Conservation (phyloP, 352 stramenopile species). For the Elongisporangium senticosum region DNA sequence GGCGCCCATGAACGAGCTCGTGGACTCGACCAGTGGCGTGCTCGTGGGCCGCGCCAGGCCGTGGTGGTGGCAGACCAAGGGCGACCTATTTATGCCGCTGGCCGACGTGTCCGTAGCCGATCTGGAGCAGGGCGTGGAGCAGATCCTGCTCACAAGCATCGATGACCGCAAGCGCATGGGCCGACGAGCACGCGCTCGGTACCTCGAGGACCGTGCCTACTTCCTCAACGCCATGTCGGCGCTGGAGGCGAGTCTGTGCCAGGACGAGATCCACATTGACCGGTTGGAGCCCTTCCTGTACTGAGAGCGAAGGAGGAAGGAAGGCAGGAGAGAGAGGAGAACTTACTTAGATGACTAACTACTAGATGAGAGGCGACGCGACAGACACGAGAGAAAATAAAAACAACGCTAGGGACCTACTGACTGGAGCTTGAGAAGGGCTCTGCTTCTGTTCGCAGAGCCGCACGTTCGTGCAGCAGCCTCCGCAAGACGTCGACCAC, state of each 20-base stretch:
- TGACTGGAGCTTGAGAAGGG: not conserved
- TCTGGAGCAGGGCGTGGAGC: conserved; percentile 63
- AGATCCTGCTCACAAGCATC: conserved; percentile 63
- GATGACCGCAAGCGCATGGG: conserved; percentile 74
- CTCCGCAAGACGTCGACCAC: conserved; percentile 71
- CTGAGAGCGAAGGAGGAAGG: conserved; percentile 15
- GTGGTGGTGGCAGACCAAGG: conserved; percentile 82
- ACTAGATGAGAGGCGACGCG: not conserved
- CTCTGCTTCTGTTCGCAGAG: not conserved
- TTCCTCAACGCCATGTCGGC: conserved; percentile 79
- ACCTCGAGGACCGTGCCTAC: conserved; percentile 72
- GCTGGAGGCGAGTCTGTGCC: conserved; percentile 70
- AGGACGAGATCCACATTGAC: conserved; percentile 74
- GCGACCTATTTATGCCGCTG: conserved; percentile 80
- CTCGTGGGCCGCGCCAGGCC: conserved; percentile 45
- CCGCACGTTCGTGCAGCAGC: conserved; percentile 30
- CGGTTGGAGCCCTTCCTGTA: conserved; percentile 76
- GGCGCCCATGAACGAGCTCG: conserved; percentile 81
- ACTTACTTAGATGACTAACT: not conserved
- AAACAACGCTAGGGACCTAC: not conserved
- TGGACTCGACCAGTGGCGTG: conserved; percentile 66
- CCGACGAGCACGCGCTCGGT: conserved; percentile 55
- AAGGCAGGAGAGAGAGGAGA: not conserved
- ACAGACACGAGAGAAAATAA: not conserved
- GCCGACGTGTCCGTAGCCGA: conserved; percentile 51